Evolutionary conservation across 352 stramenopile species (phyloP), one percentile per base, ranked within the genome.

Genomic region (Plasmopara viticola): DNA sequence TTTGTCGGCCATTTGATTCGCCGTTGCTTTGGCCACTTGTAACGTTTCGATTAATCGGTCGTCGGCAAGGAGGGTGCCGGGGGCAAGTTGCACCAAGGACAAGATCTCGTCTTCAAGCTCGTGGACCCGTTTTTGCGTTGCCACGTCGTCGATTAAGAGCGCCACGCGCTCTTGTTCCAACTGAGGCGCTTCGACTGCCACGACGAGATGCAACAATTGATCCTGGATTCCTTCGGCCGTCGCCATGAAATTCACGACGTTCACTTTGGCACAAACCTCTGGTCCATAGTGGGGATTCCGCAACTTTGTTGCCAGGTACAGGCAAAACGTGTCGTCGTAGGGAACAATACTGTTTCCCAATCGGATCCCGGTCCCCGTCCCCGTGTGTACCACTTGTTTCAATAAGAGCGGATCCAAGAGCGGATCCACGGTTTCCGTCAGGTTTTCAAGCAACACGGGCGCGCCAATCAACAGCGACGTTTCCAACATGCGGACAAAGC

Each of bases 31-130:
- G 5, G 86, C 97, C 5, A 94, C 88, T 0, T 77, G 79, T 5
- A 98, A 72, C 14, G 93, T 97, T 33, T 98, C 86, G 51, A 98
- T 98, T 34, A 98, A 65, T 9, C 89, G 74, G 64, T 98, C 89
- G 66, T 98, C 94, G 48, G 98, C 94, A 4, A 98, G 60, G 50
- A 98, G 98, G 64, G 97, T 98, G 12, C 94, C 94, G 48, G 97
- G 80, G 1, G 92, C 86, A 12, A 84, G 95, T 51, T 96, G 86
- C 0, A 98, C 62, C 40, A 98, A 53, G 54, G 95, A 84, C 33
- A 98, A 52, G 44, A 98, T 98, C 67, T 97, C 95, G 61, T 98
- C 94, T 68, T 98, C 94, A 41, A 97, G 97, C 64, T 98, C 92
- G 54, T 98, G 97, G 15, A 98, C 70, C 33, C 83, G 91, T 45